Evolutionary conservation across 164 flowering plant genomes (phyloP), one percentile per base, ranked within the genome.

Genomic region (Liquidambar formosana): DNA sequence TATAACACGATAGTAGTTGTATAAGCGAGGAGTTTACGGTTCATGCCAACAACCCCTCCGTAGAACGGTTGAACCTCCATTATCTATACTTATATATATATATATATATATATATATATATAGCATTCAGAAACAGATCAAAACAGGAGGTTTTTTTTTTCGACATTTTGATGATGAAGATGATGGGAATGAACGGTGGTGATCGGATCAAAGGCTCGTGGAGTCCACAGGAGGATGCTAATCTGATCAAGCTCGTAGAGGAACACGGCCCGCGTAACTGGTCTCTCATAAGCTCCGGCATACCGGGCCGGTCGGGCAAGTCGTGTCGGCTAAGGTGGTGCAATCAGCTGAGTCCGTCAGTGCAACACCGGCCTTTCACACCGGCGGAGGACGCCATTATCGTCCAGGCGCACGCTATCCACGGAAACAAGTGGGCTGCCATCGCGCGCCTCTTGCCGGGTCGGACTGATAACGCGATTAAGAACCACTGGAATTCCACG

Each of bases 381-480:
- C 77, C 80, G 0, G 76, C 71, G 8, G 97, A 92, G 80, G 97
- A 92, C 57, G 83, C 64, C 3, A 38, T 76, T 18, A 88, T 92
- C 43, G 12, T 86, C 38, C 66, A 69, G 41, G 91, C 88, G 1
- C 97, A 89, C 53, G 78, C 75, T 13, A 5, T 26, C 12, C 84
- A 88, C 63, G 93, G 95, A 27, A 92, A 92, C 77, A 84, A 80
- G 76, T 92, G 97, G 97, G 93, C 95, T 22, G 80, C 91, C 53
- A 92, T 89, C 15, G 84, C 93, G 5, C 75, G 86, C 10, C 80
- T 82, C 18, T 71, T 89, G 8, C 93, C 92, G 12, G 95, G 97
- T 1, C 80, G 93, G 1, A 85, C 95, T 2, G 95, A 92, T 41
- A 91, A 91, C 51, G 89, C 91, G 0, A 75, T 91, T 5, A 91